Evolutionary conservation across 257 asterid species (phyloP), one percentile per base, ranked within the genome.

Genomic region (Gentiana straminea): DNA sequence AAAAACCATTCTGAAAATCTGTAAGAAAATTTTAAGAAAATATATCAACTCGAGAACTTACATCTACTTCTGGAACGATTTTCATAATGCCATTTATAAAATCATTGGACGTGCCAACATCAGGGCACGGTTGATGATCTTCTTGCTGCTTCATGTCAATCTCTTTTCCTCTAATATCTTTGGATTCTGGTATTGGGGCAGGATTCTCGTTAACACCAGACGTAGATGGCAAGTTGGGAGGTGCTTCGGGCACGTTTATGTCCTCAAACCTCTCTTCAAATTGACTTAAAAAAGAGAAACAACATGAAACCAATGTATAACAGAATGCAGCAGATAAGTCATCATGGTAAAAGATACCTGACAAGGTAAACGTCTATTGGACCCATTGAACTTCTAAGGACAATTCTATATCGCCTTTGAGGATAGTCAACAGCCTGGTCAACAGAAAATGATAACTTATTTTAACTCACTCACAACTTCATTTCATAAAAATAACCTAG

Each of bases 331-430:
- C 7, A 49, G 38, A 49, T 36, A 35, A 4, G 24, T 33, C 39
- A 4, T 34, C 33, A 62, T 6, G 53, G 50, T 48, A 54, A 59
- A 50, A 59, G 65, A 66, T 76, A 84, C 96, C 98, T 86, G 76
- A 84, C 90, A 62, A 91, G 95, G 76, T 79, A 87, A 68, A 87
- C 86, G 73, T 91, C 91, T 35, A 86, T 69, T 10, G 92, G 89
- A 33, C 96, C 98, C 96, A 79, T 82, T 60, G 94, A 82, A 84
- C 98, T 91, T n/a, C 89, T 77, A 45, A 84, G 77, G 57, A 77
- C 80, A 52, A 91, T 77, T 74, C 87, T 79, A 66, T 83, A 87
- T 73, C 98, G 79, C 79, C 96, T 79, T 71, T 91, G 93, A 39
- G 94, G 90, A 78, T 84, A 87, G 67, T 84, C 96, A 64, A 79